phyloP scores from a whole-genome alignment of 2,329 filamentous ascomycete genomes.

The Microdochium trichocladiopsis region DNA sequence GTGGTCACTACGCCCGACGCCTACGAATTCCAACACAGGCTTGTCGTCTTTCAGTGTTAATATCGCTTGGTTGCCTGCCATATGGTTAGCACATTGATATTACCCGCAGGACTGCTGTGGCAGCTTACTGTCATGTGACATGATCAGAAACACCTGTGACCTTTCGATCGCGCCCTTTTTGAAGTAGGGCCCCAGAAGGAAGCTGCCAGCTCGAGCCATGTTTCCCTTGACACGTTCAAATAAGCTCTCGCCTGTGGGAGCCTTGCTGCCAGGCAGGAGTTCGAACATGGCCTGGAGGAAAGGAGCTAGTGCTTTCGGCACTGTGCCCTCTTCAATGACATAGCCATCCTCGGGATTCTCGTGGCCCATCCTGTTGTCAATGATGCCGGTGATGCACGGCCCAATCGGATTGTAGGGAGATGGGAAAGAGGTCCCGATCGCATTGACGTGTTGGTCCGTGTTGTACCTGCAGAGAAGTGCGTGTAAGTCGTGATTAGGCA shows the following conservation, averaged over 20 bases:
- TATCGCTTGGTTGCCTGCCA: conserved; percentile 47
- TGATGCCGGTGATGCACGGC: conserved; percentile 56
- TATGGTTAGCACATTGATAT: conserved; percentile 6
- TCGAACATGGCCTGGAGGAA: conserved; percentile 52
- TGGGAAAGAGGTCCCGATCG: conserved; percentile 43
- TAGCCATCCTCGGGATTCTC: conserved; percentile 53
- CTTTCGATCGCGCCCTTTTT: conserved; percentile 47
- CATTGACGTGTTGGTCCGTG: conserved; percentile 47
- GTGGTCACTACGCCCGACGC: conserved; percentile 48
- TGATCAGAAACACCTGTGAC: conserved; percentile 59
- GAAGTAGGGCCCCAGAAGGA: conserved; percentile 52
- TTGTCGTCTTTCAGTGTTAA: conserved; percentile 53
- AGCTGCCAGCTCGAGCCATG: conserved; percentile 41
- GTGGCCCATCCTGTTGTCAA: conserved; percentile 47
- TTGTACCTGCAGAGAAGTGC: conserved; percentile 41
- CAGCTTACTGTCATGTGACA: conserved; percentile 54
- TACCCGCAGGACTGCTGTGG: too few species aligned
- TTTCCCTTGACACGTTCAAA: conserved; percentile 34
- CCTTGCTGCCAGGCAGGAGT: conserved; percentile 38
- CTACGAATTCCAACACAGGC: conserved; percentile 51
- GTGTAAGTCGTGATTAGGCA: background rate
- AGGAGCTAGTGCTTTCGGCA: conserved; percentile 48
- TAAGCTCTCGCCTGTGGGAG: conserved; percentile 28
- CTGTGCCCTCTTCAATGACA: conserved; percentile 56
- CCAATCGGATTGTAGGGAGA: conserved; percentile 46